phyloP scores from a whole-genome alignment of 768 basidiomycete species.

The Myochromella boudieri region DNA sequence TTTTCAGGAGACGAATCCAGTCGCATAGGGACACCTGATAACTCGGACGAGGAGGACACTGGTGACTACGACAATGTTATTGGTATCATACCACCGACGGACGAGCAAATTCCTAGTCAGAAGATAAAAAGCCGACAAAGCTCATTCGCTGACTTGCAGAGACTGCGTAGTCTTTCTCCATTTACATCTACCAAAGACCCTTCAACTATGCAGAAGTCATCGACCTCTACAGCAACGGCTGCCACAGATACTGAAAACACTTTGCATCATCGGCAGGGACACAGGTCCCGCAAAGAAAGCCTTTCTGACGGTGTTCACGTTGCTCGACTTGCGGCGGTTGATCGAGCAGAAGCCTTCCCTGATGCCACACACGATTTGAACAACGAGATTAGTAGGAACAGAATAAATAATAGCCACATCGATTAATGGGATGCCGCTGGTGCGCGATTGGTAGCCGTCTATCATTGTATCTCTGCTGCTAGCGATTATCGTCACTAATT shows the following conservation, averaged over 20 bases:
- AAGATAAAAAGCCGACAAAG: slow-evolving; percentile 63
- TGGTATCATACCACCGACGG: slow-evolving; percentile 55
- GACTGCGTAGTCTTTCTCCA: slow-evolving; percentile 46
- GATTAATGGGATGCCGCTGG: too few species aligned
- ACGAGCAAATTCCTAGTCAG: slow-evolving; percentile 37
- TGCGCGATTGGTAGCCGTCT: too few species aligned
- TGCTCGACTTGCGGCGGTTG: slow-evolving; percentile 58
- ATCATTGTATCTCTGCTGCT: background rate
- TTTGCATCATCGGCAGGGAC: slow-evolving; percentile 42
- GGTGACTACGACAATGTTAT: slow-evolving; percentile 93
- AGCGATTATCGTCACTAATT: background rate
- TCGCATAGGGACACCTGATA: slow-evolving; percentile 67
- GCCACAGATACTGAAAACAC: slow-evolving; percentile 38
- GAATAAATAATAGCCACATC: slow-evolving; percentile 20
- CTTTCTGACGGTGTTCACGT: slow-evolving; percentile 67
- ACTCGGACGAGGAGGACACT: slow-evolving; percentile 82
- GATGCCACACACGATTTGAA: slow-evolving; percentile 70
- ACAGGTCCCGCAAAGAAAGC: slow-evolving; percentile 59
- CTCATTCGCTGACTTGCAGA: slow-evolving; percentile 83
- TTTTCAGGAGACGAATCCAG: slow-evolving; percentile 54
- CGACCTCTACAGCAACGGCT: slow-evolving; percentile 13
- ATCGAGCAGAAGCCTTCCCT: slow-evolving; percentile 56
- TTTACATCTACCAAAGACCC: slow-evolving; percentile 5
- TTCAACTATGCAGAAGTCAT: background rate
- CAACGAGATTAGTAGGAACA: slow-evolving; percentile 49